Evolutionary conservation across 768 basidiomycete species (phyloP), one percentile per base, ranked within the genome.

Genomic region (Hypholoma fasciculare): DNA sequence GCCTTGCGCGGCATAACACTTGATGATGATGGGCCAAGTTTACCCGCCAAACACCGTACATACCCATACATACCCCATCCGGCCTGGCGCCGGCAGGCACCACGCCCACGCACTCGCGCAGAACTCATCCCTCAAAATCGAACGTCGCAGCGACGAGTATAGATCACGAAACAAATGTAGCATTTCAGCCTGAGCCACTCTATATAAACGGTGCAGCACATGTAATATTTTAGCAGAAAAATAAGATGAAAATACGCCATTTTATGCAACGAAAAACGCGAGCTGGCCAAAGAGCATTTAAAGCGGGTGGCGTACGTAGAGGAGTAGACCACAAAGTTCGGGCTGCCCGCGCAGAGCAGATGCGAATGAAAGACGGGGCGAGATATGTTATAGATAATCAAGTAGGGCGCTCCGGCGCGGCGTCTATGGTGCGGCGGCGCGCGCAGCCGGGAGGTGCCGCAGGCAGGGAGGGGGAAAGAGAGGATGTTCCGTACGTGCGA

Each of bases 351-450:
- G 44, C 36, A 47, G 43, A 46, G 27, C 42, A 54, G 38, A 52
- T 40, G 52, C 26, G 52, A 23, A 42, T 23, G 30, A 13, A 52
- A 7, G 39, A 20, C 11, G 42, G 46, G 46, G 37, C 26, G 46
- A 54, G 44, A 54, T 54, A 23, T 36, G 54, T 38, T 46, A 54
- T 54, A 54, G 54, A 54, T 54, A 46, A 47, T 17, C 17, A 47
- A 16, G 54, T 27, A 34, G 23, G 54, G 36, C 54, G 36, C 34
- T 9, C 30, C 30, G 30, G 30, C 30, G 30, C 30, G 30, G 30
- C 6, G 30, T 34, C 30, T 34, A 34, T 34, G 30, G 30, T 34
- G 30, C 6, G 30, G 30, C 30, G 30, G 6, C 30, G 30, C 30
- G 6, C 30, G 30, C 30, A 9, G 30, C 30, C 30, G 30, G 30